Base-by-base conservation (phyloP, 257 asterid genomes). In the Solanum rostratum region DNA sequence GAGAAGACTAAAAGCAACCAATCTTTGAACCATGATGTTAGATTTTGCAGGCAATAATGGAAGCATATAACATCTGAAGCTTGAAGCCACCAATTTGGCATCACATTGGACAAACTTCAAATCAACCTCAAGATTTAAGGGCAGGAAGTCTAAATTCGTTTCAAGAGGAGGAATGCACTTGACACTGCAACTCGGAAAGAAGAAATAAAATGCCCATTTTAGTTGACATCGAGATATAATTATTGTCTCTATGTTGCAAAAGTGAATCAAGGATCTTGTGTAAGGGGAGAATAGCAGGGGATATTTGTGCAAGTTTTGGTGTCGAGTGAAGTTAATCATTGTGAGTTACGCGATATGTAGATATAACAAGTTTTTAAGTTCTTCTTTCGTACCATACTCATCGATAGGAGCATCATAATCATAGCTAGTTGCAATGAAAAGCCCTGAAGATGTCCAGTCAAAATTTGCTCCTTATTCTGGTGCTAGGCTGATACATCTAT, bases 351-450 rank as follows among this genome's bases (percentile, higher is more conserved):
- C 10, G 45, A 76, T 24, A 53, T 39, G 79, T 13, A 39, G 13
- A 69, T 39, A 30, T 24, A 30, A 76, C 62, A 22, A 81, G 57
- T 24, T 24, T 52, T 16, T n/a, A n/a, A n/a, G n/a, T n/a, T n/a
- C n/a, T n/a, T n/a, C n/a, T n/a, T 37, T 0, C 85, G 16, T 93
- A 95, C 99, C 99, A 80, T 95, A 95, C 88, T 95, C 99, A 73
- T 95, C 98, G 20, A 95, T 73, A 9, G 98, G 99, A 88, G 98
- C 98, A 87, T 95, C 99, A 76, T 93, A 95, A 54, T 94, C 98
- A 13, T 95, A 95, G 94, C 96, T 94, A 53, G 99, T 93, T 83
- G 99, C 90, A 20, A 95, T 84, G 68, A 95, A 95, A 84, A 91
- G 98, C 65, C 99, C 99, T 80, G 97, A 88, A 54, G 95, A 89